phyloP scores from a whole-genome alignment of 2,329 filamentous ascomycete genomes.

The Fusarium longipes region DNA sequence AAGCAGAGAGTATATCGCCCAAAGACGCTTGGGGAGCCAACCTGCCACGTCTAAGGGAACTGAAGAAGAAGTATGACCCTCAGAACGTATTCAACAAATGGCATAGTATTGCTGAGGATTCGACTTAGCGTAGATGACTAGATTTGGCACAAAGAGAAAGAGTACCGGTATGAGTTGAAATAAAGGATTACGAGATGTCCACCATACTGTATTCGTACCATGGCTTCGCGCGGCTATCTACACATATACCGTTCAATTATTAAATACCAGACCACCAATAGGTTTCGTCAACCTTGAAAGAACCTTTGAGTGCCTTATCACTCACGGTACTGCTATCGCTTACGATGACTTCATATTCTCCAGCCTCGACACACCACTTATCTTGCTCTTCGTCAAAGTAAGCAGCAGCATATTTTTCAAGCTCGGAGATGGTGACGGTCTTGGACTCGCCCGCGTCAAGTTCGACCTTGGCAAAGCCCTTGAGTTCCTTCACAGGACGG shows the following conservation, averaged over 20 bases:
- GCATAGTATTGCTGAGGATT: constrained; percentile 36
- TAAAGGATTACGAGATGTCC: neutral
- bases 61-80: constrained; percentile 52
- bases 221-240: neutral
- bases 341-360: constrained; percentile 72
- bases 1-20: constrained; percentile 40
- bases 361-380: constrained; percentile 74
- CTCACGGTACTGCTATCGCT: constrained; percentile 66
- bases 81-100: constrained; percentile 51
- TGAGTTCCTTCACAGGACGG: constrained; percentile 70
- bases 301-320: constrained; percentile 60
- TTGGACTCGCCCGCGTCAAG: constrained; percentile 70
- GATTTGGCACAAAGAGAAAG: no score
- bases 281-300: constrained; percentile 69
- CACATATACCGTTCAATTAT: neutral
- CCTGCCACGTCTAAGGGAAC: constrained; percentile 42
- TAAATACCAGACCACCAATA: constrained; percentile 73
- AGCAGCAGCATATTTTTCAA: constrained; percentile 73
- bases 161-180: neutral
- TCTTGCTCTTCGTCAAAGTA: constrained; percentile 77
- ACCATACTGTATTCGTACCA: neutral
- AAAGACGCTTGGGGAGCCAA: constrained; percentile 50
- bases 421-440: constrained; percentile 65
- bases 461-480: constrained; percentile 73
- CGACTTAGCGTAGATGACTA: neutral